Evolutionary conservation across 768 basidiomycete species (phyloP).

Genomic region (Hericium rajendrae): DNA sequence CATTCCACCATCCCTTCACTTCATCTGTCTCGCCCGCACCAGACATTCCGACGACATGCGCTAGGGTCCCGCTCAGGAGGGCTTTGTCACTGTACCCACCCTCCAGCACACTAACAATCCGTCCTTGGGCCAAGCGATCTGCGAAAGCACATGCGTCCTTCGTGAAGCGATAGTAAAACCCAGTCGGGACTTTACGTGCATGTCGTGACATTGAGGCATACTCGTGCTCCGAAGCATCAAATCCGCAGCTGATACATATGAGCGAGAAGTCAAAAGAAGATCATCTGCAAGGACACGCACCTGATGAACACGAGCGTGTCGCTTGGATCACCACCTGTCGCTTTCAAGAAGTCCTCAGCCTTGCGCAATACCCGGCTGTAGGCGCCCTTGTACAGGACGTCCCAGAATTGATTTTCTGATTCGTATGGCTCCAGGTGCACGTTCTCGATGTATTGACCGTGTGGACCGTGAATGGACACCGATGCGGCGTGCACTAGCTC

Average conservation of each 20-base stretch:
- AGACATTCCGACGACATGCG: conserved; percentile 62
- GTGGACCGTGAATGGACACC: conserved; percentile 62
- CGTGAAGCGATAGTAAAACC: conserved; percentile 81
- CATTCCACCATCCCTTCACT: conserved; percentile 22
- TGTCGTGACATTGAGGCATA: conserved; percentile 87
- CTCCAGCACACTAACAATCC: conserved; percentile 83
- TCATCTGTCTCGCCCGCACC: conserved; percentile 20
- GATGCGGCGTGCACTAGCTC: conserved; percentile 82
- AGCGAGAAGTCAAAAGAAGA: background rate
- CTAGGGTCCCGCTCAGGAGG: conserved; percentile 73
- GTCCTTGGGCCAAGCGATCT: conserved; percentile 52
- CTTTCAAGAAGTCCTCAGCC: conserved; percentile 62
- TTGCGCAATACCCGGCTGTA: conserved; percentile 52
- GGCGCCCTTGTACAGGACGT: conserved; percentile 56
- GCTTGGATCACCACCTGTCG: conserved; percentile 49
- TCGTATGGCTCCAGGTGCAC: conserved; percentile 71
- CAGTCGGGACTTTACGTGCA: conserved; percentile 75
- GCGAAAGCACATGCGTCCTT: conserved; percentile 59
- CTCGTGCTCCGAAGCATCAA: conserved; percentile 93
- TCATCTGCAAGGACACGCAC: conserved; percentile 27
- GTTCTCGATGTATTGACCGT: conserved; percentile 85
- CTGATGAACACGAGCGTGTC: conserved; percentile 84
- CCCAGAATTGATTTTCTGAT: conserved; percentile 68
- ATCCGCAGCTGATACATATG: conserved; percentile 60
- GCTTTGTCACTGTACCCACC: conserved; percentile 93